These are phyloP conservation scores for Termitomyces sp. DNA, from an alignment of 768 basidiomycete genomes.

Conservation along the genomic window DNA sequence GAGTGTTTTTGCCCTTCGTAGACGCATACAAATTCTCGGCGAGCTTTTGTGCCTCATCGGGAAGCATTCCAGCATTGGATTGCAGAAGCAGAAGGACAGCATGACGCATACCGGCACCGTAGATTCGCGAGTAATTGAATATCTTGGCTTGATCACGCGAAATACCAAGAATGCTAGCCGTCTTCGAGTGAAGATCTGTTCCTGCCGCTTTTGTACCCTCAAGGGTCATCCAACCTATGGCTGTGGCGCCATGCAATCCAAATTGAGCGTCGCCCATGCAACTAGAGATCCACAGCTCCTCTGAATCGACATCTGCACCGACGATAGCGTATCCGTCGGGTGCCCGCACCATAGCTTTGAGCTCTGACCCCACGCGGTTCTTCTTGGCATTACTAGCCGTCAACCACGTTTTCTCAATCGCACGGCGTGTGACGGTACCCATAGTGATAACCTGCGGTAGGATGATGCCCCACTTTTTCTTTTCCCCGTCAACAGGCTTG, in stretches of 20 bases:
- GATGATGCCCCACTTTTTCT: slow-evolving; percentile 79
- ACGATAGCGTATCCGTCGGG: slow-evolving; percentile 92
- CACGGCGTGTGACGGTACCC: slow-evolving; percentile 97
- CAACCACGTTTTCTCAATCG: slow-evolving; percentile 97
- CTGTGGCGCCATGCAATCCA: slow-evolving; percentile 92
- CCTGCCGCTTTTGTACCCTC: slow-evolving; percentile 94
- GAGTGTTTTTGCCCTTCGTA: slow-evolving; percentile 90
- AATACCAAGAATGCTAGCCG: slow-evolving; percentile 87
- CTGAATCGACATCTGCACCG: slow-evolving; percentile 97
- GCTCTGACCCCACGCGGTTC: slow-evolving; percentile 96
- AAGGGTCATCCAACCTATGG: slow-evolving; percentile 99
- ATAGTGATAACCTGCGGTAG: slow-evolving; percentile 95
- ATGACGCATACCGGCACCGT: slow-evolving; percentile 96
- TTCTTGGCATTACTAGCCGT: slow-evolving; percentile 98
- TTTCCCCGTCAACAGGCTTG: slow-evolving; percentile 14
- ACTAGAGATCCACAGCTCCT: slow-evolving; percentile 98
- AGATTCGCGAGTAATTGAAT: slow-evolving; percentile 98
- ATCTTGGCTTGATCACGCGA: slow-evolving; percentile 95
- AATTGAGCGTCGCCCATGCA: slow-evolving; percentile 99
- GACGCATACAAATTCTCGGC: slow-evolving; percentile 85
- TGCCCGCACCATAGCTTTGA: slow-evolving; percentile 96
- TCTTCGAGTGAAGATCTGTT: slow-evolving; percentile 96
- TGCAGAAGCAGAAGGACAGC: slow-evolving; percentile 86
- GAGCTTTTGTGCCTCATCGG: slow-evolving; percentile 71
- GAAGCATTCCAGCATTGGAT: slow-evolving; percentile 72